Conservation (phyloP, 1,139 yeast genomes). For the Tardiomyces blankii region DNA sequence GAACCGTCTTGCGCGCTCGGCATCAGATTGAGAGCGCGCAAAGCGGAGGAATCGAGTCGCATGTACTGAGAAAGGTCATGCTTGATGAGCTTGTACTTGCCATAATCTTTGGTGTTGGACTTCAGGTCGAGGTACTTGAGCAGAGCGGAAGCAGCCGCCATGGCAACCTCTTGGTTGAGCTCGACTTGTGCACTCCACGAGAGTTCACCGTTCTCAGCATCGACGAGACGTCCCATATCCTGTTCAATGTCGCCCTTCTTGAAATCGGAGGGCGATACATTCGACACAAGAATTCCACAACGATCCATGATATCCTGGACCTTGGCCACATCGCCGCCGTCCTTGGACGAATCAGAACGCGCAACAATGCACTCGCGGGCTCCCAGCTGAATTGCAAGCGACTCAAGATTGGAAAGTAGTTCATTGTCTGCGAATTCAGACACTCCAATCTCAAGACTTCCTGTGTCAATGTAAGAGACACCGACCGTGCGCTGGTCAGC, state of each 20-base stretch:
- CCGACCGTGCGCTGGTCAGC: conserved; percentile 53
- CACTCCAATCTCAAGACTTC: conserved; percentile 52
- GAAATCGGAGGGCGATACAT: conserved; percentile 47
- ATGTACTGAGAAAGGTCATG: conserved; percentile 69
- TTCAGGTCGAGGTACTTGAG: conserved; percentile 54
- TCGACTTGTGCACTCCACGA: conserved; percentile 49
- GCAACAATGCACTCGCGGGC: conserved; percentile 64
- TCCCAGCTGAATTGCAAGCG: conserved; percentile 76
- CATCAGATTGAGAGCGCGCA: conserved; percentile 76
- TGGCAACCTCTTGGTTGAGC: conserved; percentile 33
- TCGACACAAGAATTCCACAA: conserved; percentile 63
- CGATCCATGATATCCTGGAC: conserved; percentile 48
- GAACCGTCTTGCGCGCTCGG: conserved; percentile 45
- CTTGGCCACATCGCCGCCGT: conserved; percentile 28
- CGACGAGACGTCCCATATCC: conserved; percentile 57
- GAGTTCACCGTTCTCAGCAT: conserved; percentile 33
- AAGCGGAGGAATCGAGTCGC: conserved; percentile 86
- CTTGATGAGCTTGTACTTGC: conserved; percentile 42
- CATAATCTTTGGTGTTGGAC: conserved; percentile 41
- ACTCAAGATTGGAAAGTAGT: conserved; percentile 73
- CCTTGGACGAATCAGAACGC: conserved; percentile 22
- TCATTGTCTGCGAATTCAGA: conserved; percentile 84
- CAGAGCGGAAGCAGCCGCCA: conserved; percentile 50
- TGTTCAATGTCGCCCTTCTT: conserved; percentile 54
- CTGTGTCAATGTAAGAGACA: conserved; percentile 69